Evolutionary conservation across 2,329 filamentous ascomycete genomes (phyloP), one percentile per base, ranked within the genome.

Genomic region (Colletotrichum cuscutae): DNA sequence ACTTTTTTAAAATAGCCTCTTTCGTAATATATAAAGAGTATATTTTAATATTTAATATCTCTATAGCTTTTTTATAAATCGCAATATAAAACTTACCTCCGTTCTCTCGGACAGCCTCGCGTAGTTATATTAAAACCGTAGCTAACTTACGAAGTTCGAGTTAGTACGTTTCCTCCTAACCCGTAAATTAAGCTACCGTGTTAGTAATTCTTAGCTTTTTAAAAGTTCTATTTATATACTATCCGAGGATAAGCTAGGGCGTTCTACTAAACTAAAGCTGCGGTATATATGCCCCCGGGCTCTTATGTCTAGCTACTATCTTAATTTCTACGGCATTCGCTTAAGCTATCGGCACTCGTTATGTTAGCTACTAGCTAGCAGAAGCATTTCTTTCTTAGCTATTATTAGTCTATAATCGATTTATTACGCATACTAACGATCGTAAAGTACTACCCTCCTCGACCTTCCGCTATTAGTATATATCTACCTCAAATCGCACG

Each of bases 251-350:
- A 3, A 80, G 62, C 42, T 75, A 77, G 0, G 74, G 73, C 5
- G 77, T 79, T 5, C 79, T 76, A 5, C 78, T 78, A 28, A 80
- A 77, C 79, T 78, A 80, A 8, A 79, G 75, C 68, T 80, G 77
- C 0, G 77, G 71, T 0, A 79, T 30, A 26, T 5, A 68, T 5
- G n/a, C 1, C 4, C 24, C 26, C 12, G 1, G 53, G 26, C 0
- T 9, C 37, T 42, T 74, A 4, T 5, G 3, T 7, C 9, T 63
- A 9, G 11, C 30, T 19, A 54, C 49, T 9, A 74, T 72, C 35
- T 79, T 79, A 58, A 80, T 72, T 42, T 78, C 77, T 9, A 75
- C 77, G n/a, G 65, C 32, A 8, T n/a, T 64, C 6, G 57, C 66
- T 37, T 75, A 76, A 5, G 63, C 54, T 53, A 75, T 76, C 37